These are phyloP conservation scores for Phaeolepiota aurea DNA, from an alignment of 768 basidiomycete species.

Conservation along the genomic window DNA sequence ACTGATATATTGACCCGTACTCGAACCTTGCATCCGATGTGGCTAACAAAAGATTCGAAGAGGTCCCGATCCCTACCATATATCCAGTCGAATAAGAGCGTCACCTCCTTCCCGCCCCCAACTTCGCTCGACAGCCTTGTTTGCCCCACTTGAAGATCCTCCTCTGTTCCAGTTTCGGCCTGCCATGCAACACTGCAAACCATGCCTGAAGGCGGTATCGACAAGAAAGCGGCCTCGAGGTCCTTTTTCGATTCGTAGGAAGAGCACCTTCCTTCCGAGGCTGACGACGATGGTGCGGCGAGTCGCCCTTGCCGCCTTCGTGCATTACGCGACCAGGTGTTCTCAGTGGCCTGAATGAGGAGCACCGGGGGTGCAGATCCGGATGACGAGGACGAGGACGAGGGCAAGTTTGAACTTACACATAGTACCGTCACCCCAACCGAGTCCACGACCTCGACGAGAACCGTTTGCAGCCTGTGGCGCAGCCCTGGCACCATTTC, in stretches of 20 bases:
- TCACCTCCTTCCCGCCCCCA: conserved; percentile 1
- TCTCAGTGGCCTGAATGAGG: conserved; percentile 13
- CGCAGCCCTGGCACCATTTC: neutral
- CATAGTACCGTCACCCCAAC: neutral
- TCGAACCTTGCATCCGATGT: conserved; percentile 54
- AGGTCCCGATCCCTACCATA: conserved; percentile 45
- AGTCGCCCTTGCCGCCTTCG: too few species aligned
- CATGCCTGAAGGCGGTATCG: conserved; percentile 10
- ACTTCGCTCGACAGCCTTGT: conserved; percentile 5
- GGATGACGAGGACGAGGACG: too few species aligned
- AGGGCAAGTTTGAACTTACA: neutral
- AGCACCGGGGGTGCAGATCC: conserved; percentile 7
- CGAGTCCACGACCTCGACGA: too few species aligned
- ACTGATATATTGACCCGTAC: too few species aligned
- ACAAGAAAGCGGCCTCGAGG: neutral
- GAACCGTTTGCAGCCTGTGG: neutral
- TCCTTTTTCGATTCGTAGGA: conserved; percentile 16
- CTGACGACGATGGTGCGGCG: too few species aligned
- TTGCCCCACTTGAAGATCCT: too few species aligned
- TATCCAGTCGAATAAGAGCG: conserved; percentile 53
- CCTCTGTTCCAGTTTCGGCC: too few species aligned
- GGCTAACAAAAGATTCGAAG: conserved; percentile 63
- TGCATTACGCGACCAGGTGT: conserved; percentile 59
- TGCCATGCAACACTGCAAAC: conserved; percentile 15
- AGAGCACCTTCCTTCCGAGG: too few species aligned